Base-by-base conservation (phyloP, 2,329 filamentous ascomycete genomes). In the Talaromyces sp. region DNA sequence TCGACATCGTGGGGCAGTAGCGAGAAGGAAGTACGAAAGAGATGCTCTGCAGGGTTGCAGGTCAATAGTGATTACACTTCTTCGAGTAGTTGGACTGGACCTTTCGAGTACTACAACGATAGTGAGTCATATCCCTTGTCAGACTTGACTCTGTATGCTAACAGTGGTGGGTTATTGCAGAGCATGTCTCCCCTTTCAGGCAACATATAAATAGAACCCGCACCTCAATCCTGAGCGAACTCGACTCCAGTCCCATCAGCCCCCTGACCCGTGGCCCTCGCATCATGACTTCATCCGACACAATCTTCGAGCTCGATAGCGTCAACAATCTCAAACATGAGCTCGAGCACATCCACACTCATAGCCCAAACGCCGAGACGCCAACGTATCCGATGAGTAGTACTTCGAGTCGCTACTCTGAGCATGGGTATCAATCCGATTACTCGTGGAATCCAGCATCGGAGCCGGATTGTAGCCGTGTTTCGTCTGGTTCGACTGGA, bases 241-340 rank as follows among this genome's bases (percentile, higher is more conserved):
- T 63, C 1, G 61, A 63, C 11, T 56, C 61, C 27, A 57, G 39
- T 10, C 50, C 61, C 19, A 25, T 56, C 31, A 56, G 61, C 3
- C 56, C 56, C 9, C 6, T 41, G 19, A 43, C 35, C 9, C 8
- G 27, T 1, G 4, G 2, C 15, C n/a, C 31, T 63, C 37, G 31
- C 27, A 35, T 5, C 27, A 25, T 47, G 19, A 22, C n/a, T 22
- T 52, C 25, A 3, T 54, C 61, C 8, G 39, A 56, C 25, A 47
- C 50, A 17, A 47, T 63, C 27, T 63, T 57, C 37, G 61, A 63
- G 41, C 61, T 63, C 31, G 61, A 63, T 56, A 63, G 61, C 41
- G 27, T 57, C n/a, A n/a, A 31, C 31, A 19, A 25, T 22, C 19
- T 31, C 31, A 47, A 41, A 45, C 50, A 47, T n/a, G 43, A 33